A percentile compares a stretch with the other conserved stretches of the same genome.
Conservation (phyloP, 2,329 filamentous ascomycete species). For the Fusarium cicatricum region DNA sequence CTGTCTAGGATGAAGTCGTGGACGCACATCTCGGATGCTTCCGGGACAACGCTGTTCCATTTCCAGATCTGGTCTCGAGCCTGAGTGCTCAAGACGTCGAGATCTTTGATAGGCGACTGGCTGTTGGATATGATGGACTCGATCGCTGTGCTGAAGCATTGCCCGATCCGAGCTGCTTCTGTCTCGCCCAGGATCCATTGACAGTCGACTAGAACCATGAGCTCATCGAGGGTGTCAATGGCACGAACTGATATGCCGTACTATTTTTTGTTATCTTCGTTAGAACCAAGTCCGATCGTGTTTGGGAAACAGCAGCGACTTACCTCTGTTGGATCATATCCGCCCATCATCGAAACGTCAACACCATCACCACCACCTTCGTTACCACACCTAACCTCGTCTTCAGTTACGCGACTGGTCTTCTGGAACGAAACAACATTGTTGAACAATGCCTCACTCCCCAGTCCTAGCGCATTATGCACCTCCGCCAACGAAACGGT, state of each 20-base stretch:
- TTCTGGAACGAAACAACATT: conserved; percentile 6
- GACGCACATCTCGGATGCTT: not conserved
- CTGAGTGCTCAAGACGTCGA: not conserved
- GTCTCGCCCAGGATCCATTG: not conserved
- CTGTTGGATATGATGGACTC: conserved; percentile 1
- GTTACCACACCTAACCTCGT: not conserved
- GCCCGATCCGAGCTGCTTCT: not conserved
- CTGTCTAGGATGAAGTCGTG: not conserved
- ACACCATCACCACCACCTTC: not conserved
- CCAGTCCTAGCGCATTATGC: not conserved
- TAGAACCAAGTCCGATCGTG: not conserved
- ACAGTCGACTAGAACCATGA: not conserved
- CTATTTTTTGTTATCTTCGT: not conserved
- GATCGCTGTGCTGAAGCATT: not conserved
- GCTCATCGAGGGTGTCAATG: not conserved
- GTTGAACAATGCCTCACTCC: not conserved
- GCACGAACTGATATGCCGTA: not conserved
- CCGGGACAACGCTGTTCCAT: not conserved
- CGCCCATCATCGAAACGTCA: not conserved
- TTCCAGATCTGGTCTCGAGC: not conserved
- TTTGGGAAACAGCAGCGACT: not conserved
- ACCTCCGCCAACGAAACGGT: conserved; percentile 6
- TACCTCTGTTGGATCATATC: conserved; percentile 5
- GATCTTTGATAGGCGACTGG: not conserved
- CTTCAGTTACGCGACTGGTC: not conserved